These are phyloP conservation scores for Amniculicola lignicola DNA, from an alignment of 495 filamentous ascomycete genomes.

Conservation along the genomic window DNA sequence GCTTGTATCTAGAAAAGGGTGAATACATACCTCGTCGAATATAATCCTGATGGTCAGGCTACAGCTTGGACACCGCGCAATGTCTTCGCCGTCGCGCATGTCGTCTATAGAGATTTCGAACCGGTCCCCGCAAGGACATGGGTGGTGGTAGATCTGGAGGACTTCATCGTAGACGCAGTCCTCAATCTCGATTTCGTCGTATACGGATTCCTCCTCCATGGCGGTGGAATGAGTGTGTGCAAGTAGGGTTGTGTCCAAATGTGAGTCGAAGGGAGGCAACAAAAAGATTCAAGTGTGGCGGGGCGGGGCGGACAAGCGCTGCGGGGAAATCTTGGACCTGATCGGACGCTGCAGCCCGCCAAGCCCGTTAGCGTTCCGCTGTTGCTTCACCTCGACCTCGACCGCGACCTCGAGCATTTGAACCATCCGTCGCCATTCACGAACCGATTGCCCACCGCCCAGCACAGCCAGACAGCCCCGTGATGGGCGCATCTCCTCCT, in stretches of 20 bases:
- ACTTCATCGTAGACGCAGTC: conserved; percentile 91
- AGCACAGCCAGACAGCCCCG: background rate
- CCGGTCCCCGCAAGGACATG: conserved; percentile 94
- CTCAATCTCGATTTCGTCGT: conserved; percentile 99
- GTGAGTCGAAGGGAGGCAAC: no score
- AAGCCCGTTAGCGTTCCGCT: no score
- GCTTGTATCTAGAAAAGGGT: background rate
- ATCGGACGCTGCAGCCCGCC: no score
- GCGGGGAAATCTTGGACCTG: no score
- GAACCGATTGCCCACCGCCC: background rate
- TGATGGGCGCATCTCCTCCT: background rate
- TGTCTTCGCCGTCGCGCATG: conserved; percentile 81
- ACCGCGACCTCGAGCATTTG: no score
- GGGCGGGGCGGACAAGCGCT: no score
- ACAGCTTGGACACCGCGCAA: conserved; percentile 94
- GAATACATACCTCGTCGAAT: conserved; percentile 68
- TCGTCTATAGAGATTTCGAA: conserved; percentile 90
- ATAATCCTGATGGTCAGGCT: conserved; percentile 95
- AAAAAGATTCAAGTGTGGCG: no score
- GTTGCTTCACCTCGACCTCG: no score
- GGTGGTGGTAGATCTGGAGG: conserved; percentile 87
- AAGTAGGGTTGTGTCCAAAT: no score
- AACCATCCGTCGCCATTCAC: background rate
- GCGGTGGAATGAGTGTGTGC: conserved; percentile 3
- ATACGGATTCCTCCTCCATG: conserved; percentile 48